These are phyloP conservation scores for Nymphaea thermarum DNA, from an alignment of 164 flowering plant species.

Conservation along the genomic window DNA sequence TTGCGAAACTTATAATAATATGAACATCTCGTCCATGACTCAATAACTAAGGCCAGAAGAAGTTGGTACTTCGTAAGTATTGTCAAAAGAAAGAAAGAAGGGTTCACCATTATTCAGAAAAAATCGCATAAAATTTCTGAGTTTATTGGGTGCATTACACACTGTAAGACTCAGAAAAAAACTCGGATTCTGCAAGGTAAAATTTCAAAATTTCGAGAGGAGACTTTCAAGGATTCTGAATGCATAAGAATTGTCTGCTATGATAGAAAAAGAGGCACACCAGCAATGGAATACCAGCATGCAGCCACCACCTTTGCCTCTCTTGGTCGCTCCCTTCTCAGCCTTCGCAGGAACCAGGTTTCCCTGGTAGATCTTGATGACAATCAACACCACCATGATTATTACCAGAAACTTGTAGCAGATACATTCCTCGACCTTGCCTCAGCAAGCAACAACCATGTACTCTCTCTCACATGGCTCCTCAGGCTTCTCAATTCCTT, in stretches of 20 bases:
- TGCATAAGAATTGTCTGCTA: background rate
- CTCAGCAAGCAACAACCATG: slow-evolving; percentile 12
- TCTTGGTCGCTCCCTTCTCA: slow-evolving; percentile 53
- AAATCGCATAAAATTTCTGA: background rate
- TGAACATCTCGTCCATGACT: background rate
- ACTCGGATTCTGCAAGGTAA: background rate
- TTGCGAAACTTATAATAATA: background rate
- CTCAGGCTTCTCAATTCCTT: slow-evolving; percentile 29
- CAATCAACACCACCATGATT: slow-evolving; percentile 54
- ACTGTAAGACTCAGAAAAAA: background rate
- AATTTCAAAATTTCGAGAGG: background rate
- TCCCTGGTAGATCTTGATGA: slow-evolving; percentile 49
- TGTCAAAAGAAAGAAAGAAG: background rate
- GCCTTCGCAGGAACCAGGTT: slow-evolving; percentile 76
- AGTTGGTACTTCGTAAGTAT: background rate
- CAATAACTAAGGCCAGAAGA: background rate
- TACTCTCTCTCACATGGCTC: slow-evolving; percentile 48
- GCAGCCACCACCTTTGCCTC: slow-evolving; percentile 24
- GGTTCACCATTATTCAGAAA: too few species aligned
- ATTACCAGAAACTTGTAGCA: slow-evolving; percentile 50
- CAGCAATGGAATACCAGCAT: slow-evolving; percentile 41
- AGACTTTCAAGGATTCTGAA: background rate
- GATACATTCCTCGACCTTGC: slow-evolving; percentile 45
- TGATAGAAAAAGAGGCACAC: slow-evolving; percentile 21
- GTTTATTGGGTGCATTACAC: background rate